phyloP scores from a whole-genome alignment of 257 asterid genomes.

The Plantago elongata region DNA sequence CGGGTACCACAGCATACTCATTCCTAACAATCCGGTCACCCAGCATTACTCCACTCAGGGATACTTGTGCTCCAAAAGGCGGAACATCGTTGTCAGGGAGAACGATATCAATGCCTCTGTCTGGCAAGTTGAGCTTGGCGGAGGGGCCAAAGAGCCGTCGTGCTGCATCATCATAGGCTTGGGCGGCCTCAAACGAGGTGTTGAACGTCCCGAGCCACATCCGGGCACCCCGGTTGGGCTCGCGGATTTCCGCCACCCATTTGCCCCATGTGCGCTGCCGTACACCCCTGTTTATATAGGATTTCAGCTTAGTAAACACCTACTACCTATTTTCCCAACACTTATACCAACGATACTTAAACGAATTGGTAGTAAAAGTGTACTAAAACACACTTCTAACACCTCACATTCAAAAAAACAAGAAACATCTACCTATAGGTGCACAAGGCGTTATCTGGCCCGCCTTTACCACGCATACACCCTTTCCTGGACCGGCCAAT shows the following conservation, averaged over 20 bases:
- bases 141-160: slow-evolving; percentile 42
- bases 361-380: no score
- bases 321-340: no score
- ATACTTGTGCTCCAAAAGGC: neutral
- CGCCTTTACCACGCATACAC: slow-evolving; percentile 84
- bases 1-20: slow-evolving; percentile 11
- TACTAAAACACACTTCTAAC: no score
- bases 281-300: slow-evolving; percentile 42
- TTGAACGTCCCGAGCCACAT: slow-evolving; percentile 78
- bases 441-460: slow-evolving; percentile 70
- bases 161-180: slow-evolving; percentile 70
- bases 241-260: slow-evolving; percentile 85
- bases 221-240: slow-evolving; percentile 67
- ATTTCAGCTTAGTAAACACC: no score
- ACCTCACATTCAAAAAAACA: no score
- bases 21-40: slow-evolving; percentile 11
- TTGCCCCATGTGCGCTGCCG: slow-evolving; percentile 84
- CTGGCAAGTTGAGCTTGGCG: slow-evolving; percentile 56
- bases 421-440: slow-evolving; percentile 20
- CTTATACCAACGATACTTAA: no score
- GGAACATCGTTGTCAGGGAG: neutral
- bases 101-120: neutral
- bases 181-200: slow-evolving; percentile 64
- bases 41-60: neutral
- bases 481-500: slow-evolving; percentile 62